Percentiles rank a stretch among this genome's conserved stretches.
Evolutionary conservation across 345 rosid species (phyloP).

Genomic region (Pistacia atlantica): DNA sequence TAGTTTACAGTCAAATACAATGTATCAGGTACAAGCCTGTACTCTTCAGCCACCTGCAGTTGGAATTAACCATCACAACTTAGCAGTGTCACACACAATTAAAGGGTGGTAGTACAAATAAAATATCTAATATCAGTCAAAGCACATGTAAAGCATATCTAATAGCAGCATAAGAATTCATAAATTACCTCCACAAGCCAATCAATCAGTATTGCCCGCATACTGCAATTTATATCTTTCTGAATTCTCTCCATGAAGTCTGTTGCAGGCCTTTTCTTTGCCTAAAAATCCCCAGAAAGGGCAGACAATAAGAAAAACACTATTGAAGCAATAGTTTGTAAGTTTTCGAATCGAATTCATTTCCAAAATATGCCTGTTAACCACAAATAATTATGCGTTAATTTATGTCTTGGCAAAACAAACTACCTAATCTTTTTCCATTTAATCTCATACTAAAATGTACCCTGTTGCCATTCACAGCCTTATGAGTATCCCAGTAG

Average conservation of each 20-base stretch:
- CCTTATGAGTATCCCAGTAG: too few species aligned
- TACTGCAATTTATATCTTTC: constrained; percentile 79
- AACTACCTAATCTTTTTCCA: too few species aligned
- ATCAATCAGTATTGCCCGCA: constrained; percentile 86
- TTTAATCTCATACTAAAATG: too few species aligned
- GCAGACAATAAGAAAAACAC: neutral
- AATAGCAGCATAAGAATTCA: neutral
- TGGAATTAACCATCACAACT: neutral
- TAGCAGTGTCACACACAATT: neutral
- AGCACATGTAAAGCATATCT: neutral
- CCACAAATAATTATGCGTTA: neutral
- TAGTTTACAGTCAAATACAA: constrained; percentile 80
- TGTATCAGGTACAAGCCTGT: constrained; percentile 90
- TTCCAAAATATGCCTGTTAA: neutral
- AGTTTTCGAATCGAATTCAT: neutral
- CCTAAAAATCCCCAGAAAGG: constrained; percentile 32
- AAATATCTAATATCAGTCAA: neutral
- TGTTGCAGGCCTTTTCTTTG: constrained; percentile 72
- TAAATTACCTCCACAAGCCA: constrained; percentile 93
- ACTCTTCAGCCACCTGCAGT: constrained; percentile 92
- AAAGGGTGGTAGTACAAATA: neutral
- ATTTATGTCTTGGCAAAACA: too few species aligned
- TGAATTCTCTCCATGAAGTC: constrained; percentile 84
- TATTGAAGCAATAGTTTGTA: neutral
- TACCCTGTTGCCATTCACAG: too few species aligned